These are phyloP conservation scores for Cyclotella distinguenda DNA, from an alignment of 108 stramenopile genomes.

Conservation along the genomic window DNA sequence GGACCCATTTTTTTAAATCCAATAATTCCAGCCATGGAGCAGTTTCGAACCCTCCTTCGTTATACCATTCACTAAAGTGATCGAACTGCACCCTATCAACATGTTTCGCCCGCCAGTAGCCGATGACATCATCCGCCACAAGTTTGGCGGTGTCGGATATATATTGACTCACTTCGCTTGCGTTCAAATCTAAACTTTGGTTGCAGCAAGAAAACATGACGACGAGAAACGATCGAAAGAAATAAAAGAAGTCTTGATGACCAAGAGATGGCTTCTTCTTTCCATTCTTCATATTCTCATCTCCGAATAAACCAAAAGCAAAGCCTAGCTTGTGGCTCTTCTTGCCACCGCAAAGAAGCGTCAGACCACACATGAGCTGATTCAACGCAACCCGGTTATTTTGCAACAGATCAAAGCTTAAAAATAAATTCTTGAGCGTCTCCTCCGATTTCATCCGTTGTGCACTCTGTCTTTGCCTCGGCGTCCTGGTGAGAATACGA, in stretches of 20 bases:
- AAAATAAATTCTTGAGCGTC: slow-evolving; percentile 74
- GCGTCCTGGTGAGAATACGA: slow-evolving; percentile 50
- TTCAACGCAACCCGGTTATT: slow-evolving; percentile 68
- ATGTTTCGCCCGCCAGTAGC: slow-evolving; percentile 66
- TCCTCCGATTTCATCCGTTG: slow-evolving; percentile 42
- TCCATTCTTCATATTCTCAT: slow-evolving; percentile 41
- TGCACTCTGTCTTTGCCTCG: slow-evolving; percentile 37
- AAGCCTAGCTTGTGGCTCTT: slow-evolving; percentile 86
- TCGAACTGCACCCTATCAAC: slow-evolving; percentile 82
- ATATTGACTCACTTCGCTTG: slow-evolving; percentile 65
- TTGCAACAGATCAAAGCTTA: slow-evolving; percentile 79
- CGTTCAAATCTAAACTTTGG: slow-evolving; percentile 77
- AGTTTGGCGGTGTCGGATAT: slow-evolving; percentile 79
- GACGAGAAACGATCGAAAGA: slow-evolving; percentile 81
- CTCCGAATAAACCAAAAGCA: slow-evolving; percentile 81
- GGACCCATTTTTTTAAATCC: slow-evolving; percentile 92
- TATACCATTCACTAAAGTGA: slow-evolving; percentile 95
- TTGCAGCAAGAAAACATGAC: slow-evolving; percentile 89
- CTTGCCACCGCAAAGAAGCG: slow-evolving; percentile 82
- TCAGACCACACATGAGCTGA: slow-evolving; percentile 88
- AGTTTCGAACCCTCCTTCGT: slow-evolving; percentile 89
- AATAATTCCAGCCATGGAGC: slow-evolving; percentile 96
- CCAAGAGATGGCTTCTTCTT: slow-evolving; percentile 52
- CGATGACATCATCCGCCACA: slow-evolving; percentile 83
- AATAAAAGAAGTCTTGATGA: slow-evolving; percentile 68